Percentiles rank a stretch among this genome's conserved stretches.
phyloP scores from a whole-genome alignment of 2,329 filamentous ascomycete species.

The Colletotrichum endophyticum region DNA sequence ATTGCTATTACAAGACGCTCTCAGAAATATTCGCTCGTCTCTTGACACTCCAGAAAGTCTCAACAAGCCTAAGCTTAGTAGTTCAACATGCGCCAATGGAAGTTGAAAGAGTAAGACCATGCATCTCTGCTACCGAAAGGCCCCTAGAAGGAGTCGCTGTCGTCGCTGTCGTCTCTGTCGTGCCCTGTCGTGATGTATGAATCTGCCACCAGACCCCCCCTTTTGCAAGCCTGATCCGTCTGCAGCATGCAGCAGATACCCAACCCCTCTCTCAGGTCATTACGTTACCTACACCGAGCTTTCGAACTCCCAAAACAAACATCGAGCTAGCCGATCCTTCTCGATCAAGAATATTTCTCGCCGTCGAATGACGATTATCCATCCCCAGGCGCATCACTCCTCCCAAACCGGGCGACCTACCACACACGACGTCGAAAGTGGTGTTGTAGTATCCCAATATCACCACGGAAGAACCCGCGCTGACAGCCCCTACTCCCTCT shows the following conservation, averaged over 20 bases:
- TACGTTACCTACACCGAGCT: not conserved
- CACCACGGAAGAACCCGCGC: not conserved
- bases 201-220: not conserved
- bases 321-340: not conserved
- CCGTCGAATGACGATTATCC: not conserved
- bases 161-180: not conserved
- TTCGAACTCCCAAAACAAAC: not conserved
- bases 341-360: not conserved
- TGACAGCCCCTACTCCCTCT: not conserved
- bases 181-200: not conserved
- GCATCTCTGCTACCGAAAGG: not conserved
- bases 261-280: not conserved
- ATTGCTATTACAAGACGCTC: not conserved
- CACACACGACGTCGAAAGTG: not conserved
- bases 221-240: not conserved
- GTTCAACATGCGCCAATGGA: not conserved
- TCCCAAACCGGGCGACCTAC: not conserved
- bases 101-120: rapidly evolving
- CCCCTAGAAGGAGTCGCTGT: not conserved
- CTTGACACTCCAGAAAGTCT: not conserved
- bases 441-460: not conserved
- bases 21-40: not conserved
- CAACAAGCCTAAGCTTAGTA: not conserved
- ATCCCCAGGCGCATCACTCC: not conserved
- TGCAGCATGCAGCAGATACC: not conserved